Evolutionary conservation across 1,284 basidiomycete genomes (phyloP).

Genomic region (Ustilago xerochloae): DNA sequence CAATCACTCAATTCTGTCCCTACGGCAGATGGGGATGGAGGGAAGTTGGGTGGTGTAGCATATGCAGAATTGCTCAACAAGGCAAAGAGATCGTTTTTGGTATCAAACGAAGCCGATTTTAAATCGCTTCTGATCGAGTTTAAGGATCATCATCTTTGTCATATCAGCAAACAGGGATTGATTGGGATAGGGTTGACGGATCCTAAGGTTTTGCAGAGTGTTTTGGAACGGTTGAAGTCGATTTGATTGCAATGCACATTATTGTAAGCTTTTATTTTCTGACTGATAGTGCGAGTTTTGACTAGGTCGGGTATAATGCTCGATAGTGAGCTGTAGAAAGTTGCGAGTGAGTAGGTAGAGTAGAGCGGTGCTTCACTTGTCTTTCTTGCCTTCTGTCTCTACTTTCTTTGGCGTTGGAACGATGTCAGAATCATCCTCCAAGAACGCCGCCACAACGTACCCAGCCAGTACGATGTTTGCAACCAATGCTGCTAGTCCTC

Average conservation of each 20-base stretch:
- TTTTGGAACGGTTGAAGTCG: conserved; percentile 36
- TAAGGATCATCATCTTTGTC: conserved; percentile 50
- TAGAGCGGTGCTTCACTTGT: conserved; percentile 13
- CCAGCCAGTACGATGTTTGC: conserved; percentile 64
- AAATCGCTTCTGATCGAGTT: conserved; percentile 56
- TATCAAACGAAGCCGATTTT: conserved; percentile 47
- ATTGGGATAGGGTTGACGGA: conserved; percentile 32
- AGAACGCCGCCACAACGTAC: conserved; percentile 63
- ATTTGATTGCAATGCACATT: conserved; percentile 9
- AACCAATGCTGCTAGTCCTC: conserved; percentile 64
- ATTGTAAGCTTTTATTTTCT: neutral
- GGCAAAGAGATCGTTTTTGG: conserved; percentile 49
- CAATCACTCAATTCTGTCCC: conserved; percentile 20
- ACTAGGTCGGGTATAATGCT: conserved; percentile 25
- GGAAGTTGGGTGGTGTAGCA: conserved; percentile 13
- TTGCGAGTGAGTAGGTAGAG: neutral
- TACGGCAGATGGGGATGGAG: neutral
- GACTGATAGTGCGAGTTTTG: neutral
- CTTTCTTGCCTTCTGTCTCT: conserved; percentile 16
- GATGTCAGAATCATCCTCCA: conserved; percentile 54
- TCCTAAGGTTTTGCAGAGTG: conserved; percentile 7
- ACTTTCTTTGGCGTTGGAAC: neutral
- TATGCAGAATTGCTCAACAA: conserved; percentile 44
- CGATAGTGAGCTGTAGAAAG: neutral
- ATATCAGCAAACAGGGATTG: conserved; percentile 24